These are phyloP conservation scores for Trichoderma sp. DNA, from an alignment of 2,329 filamentous ascomycete genomes.

Conservation along the genomic window DNA sequence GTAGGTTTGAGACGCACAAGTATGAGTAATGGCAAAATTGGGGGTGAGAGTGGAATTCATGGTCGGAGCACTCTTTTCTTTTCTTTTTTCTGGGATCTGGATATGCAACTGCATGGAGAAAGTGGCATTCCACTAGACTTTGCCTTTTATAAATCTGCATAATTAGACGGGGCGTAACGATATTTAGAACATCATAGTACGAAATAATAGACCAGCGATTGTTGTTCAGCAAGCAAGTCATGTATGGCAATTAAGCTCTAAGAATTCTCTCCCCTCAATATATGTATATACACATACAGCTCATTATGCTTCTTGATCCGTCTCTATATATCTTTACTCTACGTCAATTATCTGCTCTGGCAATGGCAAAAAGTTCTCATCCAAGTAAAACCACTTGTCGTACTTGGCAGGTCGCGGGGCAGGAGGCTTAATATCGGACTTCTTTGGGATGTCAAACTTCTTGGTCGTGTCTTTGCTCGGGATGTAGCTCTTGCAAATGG, in stretches of 20 bases:
- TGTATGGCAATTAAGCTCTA: neutral
- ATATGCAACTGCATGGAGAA: neutral
- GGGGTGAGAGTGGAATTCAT: neutral
- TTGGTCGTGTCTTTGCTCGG: conserved; percentile 33
- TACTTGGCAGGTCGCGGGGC: conserved; percentile 34
- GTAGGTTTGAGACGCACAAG: conserved; percentile 40
- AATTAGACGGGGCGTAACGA: neutral
- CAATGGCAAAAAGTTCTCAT: conserved; percentile 34
- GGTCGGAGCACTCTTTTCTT: neutral
- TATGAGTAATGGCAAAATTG: conserved; percentile 8
- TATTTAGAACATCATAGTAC: neutral
- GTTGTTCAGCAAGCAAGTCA: neutral
- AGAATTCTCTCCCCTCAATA: too few relatives aligned
- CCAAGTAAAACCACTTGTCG: conserved; percentile 39
- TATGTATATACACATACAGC: neutral
- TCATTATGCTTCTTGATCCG: too few relatives aligned
- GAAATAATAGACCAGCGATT: conserved; percentile 4
- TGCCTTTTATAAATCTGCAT: neutral
- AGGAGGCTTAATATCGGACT: conserved; percentile 32
- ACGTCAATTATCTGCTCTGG: conserved; percentile 16
- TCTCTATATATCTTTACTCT: neutral
- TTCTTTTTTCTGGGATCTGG: neutral
- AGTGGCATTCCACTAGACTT: neutral
- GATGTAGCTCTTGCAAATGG: conserved; percentile 34
- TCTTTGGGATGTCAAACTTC: conserved; percentile 33